Evolutionary conservation across 352 stramenopile species (phyloP), one percentile per base, ranked within the genome.

Genomic region (Globisporangium paroecandrum): DNA sequence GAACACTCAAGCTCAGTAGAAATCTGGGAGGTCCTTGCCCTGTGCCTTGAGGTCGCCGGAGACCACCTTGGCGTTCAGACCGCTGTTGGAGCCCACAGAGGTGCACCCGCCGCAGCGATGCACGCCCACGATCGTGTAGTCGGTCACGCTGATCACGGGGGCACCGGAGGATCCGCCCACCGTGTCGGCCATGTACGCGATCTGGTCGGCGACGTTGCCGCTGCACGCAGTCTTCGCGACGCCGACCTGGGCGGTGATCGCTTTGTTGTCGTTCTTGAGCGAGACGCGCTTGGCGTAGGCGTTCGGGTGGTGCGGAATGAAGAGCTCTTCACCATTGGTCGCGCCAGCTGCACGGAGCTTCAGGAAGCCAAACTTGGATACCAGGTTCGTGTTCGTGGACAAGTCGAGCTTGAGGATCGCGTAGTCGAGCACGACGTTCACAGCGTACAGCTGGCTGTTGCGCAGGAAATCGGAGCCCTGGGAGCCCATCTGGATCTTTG

Each of bases 351-450:
- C 43, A 7, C 70, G 67, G 3, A 79, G 49, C 41, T 43, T 73
- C 13, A 77, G 22, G 56, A 24, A 76, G 6, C 73, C 68, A 29
- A 67, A 77, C 54, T 70, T 66, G 55, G 34, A 12, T 5, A 68
- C 46, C 9, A 79, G n/a, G 24, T 70, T 53, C 13, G 54, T 9
- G 34, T 34, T 62, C 18, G 34, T n/a, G 15, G 58, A 24, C 43
- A 59, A 13, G 24, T 75, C 58, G n/a, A 79, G 49, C 43, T 69
- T 67, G 25, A 79, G 43, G 54, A 79, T 64, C 15, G 69, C 74
- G 51, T 78, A 80, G 53, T 70, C 71, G 4, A 80, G 66, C 3
- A 20, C 43, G 1, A 58, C 59, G 51, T 69, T 77, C 22, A 80
- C 65, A 8, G 51, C 51, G 51, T 73, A 73, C 4, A 79, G 64